Evolutionary conservation across 257 asterid species (phyloP).

Genomic region (Solanum pinnatisectum): DNA sequence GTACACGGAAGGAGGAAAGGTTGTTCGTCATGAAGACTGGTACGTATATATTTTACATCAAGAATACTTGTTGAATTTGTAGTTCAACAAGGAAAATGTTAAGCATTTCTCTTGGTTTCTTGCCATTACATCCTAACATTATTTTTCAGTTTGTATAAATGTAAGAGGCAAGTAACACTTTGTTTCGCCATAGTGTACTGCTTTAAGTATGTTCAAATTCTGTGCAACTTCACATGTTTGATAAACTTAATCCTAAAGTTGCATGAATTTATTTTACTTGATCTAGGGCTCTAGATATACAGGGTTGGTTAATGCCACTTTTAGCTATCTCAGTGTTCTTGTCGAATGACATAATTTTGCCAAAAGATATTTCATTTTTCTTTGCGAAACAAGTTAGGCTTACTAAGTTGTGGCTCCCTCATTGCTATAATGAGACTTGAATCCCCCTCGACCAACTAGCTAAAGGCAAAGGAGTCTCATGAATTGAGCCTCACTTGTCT

Average conservation of each 20-base stretch:
- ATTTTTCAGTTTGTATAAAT: too few species aligned
- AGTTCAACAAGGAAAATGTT: neutral
- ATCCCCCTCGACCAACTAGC: neutral
- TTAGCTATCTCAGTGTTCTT: neutral
- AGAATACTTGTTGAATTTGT: neutral
- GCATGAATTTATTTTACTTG: neutral
- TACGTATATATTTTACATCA: constrained; percentile 12
- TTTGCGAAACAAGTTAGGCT: neutral
- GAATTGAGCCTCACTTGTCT: neutral
- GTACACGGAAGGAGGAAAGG: constrained; percentile 64
- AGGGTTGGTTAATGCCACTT: neutral
- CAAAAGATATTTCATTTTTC: neutral
- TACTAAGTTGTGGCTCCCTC: neutral
- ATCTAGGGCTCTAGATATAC: too few species aligned
- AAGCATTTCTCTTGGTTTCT: too few species aligned
- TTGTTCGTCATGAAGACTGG: constrained; percentile 80
- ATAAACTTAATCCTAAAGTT: neutral
- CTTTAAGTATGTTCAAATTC: neutral
- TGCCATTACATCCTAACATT: too few species aligned
- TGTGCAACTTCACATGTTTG: neutral
- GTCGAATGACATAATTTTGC: neutral
- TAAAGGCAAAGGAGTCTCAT: neutral
- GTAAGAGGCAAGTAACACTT: neutral
- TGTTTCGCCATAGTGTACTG: neutral
- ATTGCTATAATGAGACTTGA: neutral